Evolutionary conservation across 768 basidiomycete genomes (phyloP), one percentile per base, ranked within the genome.

Genomic region (Nidularia pulvinata): DNA sequence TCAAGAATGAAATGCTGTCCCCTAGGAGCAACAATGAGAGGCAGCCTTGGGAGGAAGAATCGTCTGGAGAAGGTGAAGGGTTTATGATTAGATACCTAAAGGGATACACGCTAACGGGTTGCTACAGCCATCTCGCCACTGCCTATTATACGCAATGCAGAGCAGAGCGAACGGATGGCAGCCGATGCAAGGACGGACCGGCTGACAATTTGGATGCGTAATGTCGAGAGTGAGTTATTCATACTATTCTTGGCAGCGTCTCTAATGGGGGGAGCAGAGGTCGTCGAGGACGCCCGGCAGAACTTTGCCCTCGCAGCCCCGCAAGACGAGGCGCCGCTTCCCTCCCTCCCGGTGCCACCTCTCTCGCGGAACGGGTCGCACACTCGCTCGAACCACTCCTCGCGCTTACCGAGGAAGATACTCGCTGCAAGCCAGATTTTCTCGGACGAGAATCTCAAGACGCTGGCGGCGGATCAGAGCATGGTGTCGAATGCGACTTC

Each of bases 131-230:
- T 79, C 47, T 81, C 83, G 4, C 78, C 80, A 13, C 69, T 83
- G 50, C 80, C 85, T 36, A 75, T 74, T 25, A 79, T 83, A 48
- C 76, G 74, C 37, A 79, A 83, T 58, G 81, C 82, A 0, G 74
- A 73, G 33, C 79, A 76, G 43, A 82, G 72, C 59, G 81, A 83
- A 55, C 77, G 72, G 39, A 59, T 81, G 16, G 82, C 77, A 32
- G 79, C 75, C 30, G 87, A 86, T 56, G 77, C 75, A 36, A 70
- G 74, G 48, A 69, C 64, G 54, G 89, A 93, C 59, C 76, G 91
- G 49, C 85, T 93, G 87, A 79, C 84, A 1, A 71, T 88, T 50
- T 93, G 92, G 92, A 88, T 91, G 69, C 81, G 81, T 59, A 90
- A 84, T 54, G 88, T 92, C 13, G 91, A 93, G 69, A 87, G 91